Evolutionary conservation across 441 rosid species (phyloP).

Genomic region (Erysimum cheiri): DNA sequence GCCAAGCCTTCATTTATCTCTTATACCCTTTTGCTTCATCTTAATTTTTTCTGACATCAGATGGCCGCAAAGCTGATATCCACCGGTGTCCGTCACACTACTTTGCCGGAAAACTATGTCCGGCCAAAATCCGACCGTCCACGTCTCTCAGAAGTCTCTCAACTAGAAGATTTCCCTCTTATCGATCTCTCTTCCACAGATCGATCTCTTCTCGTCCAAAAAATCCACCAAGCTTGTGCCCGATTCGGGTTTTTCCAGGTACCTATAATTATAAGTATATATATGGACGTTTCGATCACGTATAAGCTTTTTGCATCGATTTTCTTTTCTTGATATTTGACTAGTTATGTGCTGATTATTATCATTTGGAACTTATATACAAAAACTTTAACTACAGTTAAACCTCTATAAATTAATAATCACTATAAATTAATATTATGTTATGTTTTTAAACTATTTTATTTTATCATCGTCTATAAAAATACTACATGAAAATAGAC

Average conservation of each 20-base stretch:
- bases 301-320: slow-evolving; percentile 1
- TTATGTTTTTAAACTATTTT: no score
- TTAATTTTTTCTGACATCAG: slow-evolving; percentile 12
- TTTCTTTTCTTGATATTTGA: not conserved
- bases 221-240: slow-evolving; percentile 54
- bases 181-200: slow-evolving; percentile 57
- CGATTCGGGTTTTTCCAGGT: slow-evolving; percentile 69
- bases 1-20: slow-evolving; percentile 27
- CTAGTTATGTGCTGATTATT: slow-evolving; percentile 2
- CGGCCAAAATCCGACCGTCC: slow-evolving; percentile 70
- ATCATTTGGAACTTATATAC: not conserved
- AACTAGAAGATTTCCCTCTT: slow-evolving; percentile 57
- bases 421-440: no score
- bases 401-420: no score
- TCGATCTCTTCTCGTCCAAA: slow-evolving; percentile 46
- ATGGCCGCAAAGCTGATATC: slow-evolving; percentile 71
- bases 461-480: no score
- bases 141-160: slow-evolving; percentile 59
- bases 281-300: not conserved
- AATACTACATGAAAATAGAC: no score
- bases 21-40: slow-evolving; percentile 22
- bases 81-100: slow-evolving; percentile 52
- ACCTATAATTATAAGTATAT: not conserved
- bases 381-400: no score
- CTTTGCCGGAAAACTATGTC: slow-evolving; percentile 62